Evolutionary conservation across 331 rosid species (phyloP).

Genomic region (Stylosanthes scabra): DNA sequence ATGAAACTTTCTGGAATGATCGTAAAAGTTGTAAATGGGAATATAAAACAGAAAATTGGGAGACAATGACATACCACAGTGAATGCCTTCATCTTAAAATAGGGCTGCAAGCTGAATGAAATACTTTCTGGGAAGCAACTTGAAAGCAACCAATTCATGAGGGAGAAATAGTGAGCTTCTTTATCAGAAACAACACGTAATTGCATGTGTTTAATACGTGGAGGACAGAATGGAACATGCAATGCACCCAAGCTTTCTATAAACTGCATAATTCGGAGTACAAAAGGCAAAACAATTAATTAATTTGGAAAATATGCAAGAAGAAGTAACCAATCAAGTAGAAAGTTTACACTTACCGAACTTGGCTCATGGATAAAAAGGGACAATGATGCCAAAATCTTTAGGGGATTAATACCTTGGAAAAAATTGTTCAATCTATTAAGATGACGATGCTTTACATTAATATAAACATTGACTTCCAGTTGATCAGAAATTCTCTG

Average conservation of each 20-base stretch:
- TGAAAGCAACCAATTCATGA: slow-evolving; percentile 23
- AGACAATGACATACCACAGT: slow-evolving; percentile 23
- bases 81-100: background rate
- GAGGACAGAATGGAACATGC: slow-evolving; percentile 19
- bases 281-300: too few relatives aligned
- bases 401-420: slow-evolving; percentile 31
- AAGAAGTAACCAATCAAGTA: slow-evolving; percentile 10
- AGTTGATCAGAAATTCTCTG: slow-evolving; percentile 28
- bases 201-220: slow-evolving; percentile 29
- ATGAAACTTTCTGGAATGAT: background rate
- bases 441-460: background rate
- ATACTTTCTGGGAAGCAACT: slow-evolving; percentile 21
- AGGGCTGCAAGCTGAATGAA: background rate
- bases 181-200: background rate
- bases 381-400: slow-evolving; percentile 17
- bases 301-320: slow-evolving; percentile 9
- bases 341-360: slow-evolving; percentile 4
- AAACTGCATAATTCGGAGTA: slow-evolving; percentile 23
- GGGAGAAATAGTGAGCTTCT: background rate
- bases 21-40: background rate
- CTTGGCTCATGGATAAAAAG: background rate
- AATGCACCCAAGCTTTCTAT: background rate
- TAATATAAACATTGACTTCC: background rate
- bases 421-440: slow-evolving; percentile 3
- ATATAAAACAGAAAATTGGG: background rate